A percentile compares a stretch with the other conserved stretches of the same genome.
These are phyloP conservation scores for Ogataea trehalophila DNA, from an alignment of 805 yeast genomes.

Conservation along the genomic window DNA sequence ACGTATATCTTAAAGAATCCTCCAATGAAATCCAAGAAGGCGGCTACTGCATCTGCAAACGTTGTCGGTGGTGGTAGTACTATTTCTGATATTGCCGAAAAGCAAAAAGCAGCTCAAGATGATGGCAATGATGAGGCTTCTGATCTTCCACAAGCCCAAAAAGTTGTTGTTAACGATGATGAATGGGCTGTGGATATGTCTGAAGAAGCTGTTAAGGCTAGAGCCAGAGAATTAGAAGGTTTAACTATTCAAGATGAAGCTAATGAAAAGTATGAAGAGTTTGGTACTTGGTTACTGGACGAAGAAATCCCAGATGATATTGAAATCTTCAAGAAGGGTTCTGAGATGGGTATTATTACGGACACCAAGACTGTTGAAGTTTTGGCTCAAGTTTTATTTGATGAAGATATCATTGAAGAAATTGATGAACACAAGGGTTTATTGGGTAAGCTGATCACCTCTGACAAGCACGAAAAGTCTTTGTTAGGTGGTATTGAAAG, in stretches of 20 bases:
- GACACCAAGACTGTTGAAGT: slow-evolving; percentile 83
- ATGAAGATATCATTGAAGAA: slow-evolving; percentile 68
- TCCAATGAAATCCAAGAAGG: slow-evolving; percentile 68
- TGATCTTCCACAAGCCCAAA: slow-evolving; percentile 56
- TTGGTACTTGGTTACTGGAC: slow-evolving; percentile 83
- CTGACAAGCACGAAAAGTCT: slow-evolving; percentile 74
- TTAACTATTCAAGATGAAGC: slow-evolving; percentile 38
- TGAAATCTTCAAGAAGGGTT: slow-evolving; percentile 87
- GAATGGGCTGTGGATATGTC: slow-evolving; percentile 98
- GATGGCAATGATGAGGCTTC: slow-evolving; percentile 26
- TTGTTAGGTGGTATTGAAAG: slow-evolving; percentile 96
- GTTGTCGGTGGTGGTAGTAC: slow-evolving; percentile 85
- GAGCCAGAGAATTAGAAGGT: slow-evolving; percentile 84
- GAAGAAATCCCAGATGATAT: slow-evolving; percentile 70
- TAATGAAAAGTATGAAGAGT: slow-evolving; percentile 56
- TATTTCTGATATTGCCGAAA: slow-evolving; percentile 71
- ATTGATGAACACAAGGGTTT: slow-evolving; percentile 77
- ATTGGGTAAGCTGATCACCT: slow-evolving; percentile 67
- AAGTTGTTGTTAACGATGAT: slow-evolving; percentile 73
- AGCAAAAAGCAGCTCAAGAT: slow-evolving; percentile 34
- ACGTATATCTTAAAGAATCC: slow-evolving; percentile 89
- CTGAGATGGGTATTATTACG: slow-evolving; percentile 65
- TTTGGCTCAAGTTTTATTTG: slow-evolving; percentile 84
- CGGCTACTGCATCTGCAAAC: slow-evolving; percentile 86
- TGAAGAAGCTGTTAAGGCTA: slow-evolving; percentile 89